A percentile compares a stretch with the other conserved stretches of the same genome.
Evolutionary conservation across 2,329 filamentous ascomycete species (phyloP).

Genomic region (Cordyceps javanica): DNA sequence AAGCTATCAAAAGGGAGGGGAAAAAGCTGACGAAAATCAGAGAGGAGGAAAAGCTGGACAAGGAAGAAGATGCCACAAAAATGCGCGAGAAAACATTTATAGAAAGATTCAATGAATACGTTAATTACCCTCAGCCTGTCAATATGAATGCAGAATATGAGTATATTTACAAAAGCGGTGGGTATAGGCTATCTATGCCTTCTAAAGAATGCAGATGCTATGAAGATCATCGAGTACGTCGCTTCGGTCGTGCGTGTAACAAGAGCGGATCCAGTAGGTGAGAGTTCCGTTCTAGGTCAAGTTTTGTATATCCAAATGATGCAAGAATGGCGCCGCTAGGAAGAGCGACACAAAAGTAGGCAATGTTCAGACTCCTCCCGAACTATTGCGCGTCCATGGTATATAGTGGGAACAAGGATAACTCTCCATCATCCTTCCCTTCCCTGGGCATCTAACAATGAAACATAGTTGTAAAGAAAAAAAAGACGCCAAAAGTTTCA

Average conservation of each 20-base stretch:
- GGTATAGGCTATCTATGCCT: not conserved
- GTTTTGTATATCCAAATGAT: slow-evolving; percentile 2
- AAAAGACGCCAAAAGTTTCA: not conserved
- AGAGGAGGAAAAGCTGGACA: not conserved
- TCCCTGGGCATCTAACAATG: not conserved
- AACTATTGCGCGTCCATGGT: not conserved
- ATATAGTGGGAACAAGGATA: not conserved
- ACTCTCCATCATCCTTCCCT: not conserved
- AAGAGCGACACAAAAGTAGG: not conserved
- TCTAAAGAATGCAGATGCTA: not conserved
- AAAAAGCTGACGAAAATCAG: not conserved
- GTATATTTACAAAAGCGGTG: not conserved
- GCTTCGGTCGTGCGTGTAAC: not conserved
- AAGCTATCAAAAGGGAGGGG: not conserved
- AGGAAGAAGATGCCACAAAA: slow-evolving; percentile 2
- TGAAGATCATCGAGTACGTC: not conserved
- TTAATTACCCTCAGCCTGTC: not conserved
- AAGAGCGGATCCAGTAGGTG: not conserved
- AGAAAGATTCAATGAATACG: slow-evolving; percentile 5
- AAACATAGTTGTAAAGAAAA: not conserved
- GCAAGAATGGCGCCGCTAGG: not conserved
- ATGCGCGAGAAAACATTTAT: not conserved
- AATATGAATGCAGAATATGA: not conserved
- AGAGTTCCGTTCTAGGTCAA: not conserved
- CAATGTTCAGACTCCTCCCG: not conserved